Evolutionary conservation across 768 basidiomycete species (phyloP).

Genomic region (Lentinula sp.): DNA sequence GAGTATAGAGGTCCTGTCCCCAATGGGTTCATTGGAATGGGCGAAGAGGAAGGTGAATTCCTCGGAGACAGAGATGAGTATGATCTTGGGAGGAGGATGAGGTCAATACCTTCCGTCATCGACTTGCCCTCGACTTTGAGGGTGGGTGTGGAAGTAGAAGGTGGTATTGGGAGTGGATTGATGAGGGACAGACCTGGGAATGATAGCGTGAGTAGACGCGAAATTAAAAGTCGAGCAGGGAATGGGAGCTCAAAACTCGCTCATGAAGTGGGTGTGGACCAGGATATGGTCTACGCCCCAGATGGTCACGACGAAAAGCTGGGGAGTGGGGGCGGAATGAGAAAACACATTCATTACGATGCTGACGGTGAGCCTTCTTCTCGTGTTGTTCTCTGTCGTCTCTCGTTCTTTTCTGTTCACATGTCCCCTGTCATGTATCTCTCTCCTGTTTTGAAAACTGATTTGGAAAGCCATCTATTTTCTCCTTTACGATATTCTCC

Average conservation of each 20-base stretch:
- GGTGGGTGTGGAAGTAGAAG: constrained; percentile 13
- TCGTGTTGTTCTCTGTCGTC: too few species aligned
- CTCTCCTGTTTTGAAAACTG: too few species aligned
- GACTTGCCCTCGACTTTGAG: constrained; percentile 46
- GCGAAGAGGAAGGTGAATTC: constrained; percentile 31
- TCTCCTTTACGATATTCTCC: too few species aligned
- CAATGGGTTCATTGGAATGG: constrained; percentile 9
- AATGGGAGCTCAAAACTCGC: constrained; percentile 12
- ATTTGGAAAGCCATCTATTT: too few species aligned
- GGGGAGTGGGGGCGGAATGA: constrained; percentile 9
- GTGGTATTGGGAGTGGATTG: constrained; percentile 14
- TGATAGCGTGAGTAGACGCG: constrained; percentile 8
- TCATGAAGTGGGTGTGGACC: constrained; percentile 10
- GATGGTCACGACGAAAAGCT: constrained; percentile 24
- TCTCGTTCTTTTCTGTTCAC: too few species aligned
- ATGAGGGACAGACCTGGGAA: not conserved
- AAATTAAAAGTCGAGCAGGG: constrained; percentile 19
- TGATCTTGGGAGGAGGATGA: constrained; percentile 18
- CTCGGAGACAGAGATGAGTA: constrained; percentile 28
- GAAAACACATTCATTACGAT: constrained; percentile 66
- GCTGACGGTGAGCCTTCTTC: constrained; percentile 60
- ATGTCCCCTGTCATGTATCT: too few species aligned
- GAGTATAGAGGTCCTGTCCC: constrained; percentile 71
- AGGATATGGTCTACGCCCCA: constrained; percentile 4
- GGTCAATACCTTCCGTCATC: constrained; percentile 56